A percentile compares a stretch with the other conserved stretches of the same genome.
phyloP scores from a whole-genome alignment of 495 filamentous ascomycete species.

The Trichoderma virens region DNA sequence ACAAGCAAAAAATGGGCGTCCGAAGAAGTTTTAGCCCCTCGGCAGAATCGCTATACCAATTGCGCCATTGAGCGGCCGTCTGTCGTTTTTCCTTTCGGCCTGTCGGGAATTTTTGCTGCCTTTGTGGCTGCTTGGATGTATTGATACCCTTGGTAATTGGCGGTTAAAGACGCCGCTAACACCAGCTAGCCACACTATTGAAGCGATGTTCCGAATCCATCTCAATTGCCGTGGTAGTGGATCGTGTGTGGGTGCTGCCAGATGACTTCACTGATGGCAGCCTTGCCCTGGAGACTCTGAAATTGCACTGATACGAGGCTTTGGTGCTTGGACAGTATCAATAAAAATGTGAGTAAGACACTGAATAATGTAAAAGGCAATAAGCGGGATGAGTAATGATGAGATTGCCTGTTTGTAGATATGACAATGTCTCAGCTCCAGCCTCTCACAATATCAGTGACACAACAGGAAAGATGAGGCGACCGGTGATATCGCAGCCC shows the following conservation, averaged over 20 bases:
- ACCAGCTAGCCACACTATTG: neutral
- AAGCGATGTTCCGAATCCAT: neutral
- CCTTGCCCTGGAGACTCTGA: no score
- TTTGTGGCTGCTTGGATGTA: neutral
- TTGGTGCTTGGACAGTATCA: no score
- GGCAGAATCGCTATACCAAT: neutral
- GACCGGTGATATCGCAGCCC: no score
- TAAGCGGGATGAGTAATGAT: no score
- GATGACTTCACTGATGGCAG: neutral
- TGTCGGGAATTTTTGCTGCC: neutral
- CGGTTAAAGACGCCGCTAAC: neutral
- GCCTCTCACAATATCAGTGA: no score
- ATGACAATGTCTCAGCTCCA: no score
- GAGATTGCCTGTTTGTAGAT: no score
- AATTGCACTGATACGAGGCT: no score
- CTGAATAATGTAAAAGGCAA: no score
- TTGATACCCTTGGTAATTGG: neutral
- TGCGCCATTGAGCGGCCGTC: slow-evolving; percentile 4
- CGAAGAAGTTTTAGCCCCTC: neutral
- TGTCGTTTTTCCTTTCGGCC: slow-evolving; percentile 3
- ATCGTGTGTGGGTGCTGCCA: no score
- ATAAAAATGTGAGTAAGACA: no score
- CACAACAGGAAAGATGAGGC: no score
- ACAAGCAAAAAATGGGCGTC: neutral
- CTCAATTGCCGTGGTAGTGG: neutral